Evolutionary conservation across 179 eudicot species (phyloP), one percentile per base, ranked within the genome.

Genomic region (Beta macrorhiza): DNA sequence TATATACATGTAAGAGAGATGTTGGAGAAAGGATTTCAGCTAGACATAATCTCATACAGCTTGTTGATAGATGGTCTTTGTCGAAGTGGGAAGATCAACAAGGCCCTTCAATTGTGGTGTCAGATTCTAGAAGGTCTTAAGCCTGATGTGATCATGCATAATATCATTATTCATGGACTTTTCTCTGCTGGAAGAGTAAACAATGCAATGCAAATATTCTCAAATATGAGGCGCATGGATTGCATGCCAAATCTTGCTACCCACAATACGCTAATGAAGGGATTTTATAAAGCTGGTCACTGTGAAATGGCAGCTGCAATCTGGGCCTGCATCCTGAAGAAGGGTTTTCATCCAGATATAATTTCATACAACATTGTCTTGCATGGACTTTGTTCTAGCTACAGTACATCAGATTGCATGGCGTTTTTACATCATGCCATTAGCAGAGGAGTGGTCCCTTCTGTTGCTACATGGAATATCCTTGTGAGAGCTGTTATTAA

Each of bases 191-290:
- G 92, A 13, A 95, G 89, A 87, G 79, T 88, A 55, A 88, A 85
- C 57, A 87, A 86, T 80, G 97, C 97, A 72, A 74, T 93, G 85
- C 82, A 84, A 62, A 61, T 94, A 57, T 91, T 86, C 82, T 76
- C 87, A 17, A 85, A 86, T 64, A 95, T 95, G 97, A 85, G 84
- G 72, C 65, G 76, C 22, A 57, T 52, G 56, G 85, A 83, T 7
- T 88, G 91, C 86, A 78, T 80, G 32, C 95, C 98, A 44, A 93
- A 92, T 86, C 97, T 93, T 77, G 93, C 91, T 67, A 92, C 97
- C 53, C 86, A 91, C 82, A 95, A 95, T 80, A 93, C 97, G n/a
- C 87, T 93, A 8, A 92, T 95, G 98, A 90, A 92, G 70, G 98
- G 98, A 67, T 90, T 95, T 64, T 95, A 87, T 85, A 90, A 91